Conservation (phyloP, 371 early-diverging fungal genomes). For the Rhizopus arrhizus region DNA sequence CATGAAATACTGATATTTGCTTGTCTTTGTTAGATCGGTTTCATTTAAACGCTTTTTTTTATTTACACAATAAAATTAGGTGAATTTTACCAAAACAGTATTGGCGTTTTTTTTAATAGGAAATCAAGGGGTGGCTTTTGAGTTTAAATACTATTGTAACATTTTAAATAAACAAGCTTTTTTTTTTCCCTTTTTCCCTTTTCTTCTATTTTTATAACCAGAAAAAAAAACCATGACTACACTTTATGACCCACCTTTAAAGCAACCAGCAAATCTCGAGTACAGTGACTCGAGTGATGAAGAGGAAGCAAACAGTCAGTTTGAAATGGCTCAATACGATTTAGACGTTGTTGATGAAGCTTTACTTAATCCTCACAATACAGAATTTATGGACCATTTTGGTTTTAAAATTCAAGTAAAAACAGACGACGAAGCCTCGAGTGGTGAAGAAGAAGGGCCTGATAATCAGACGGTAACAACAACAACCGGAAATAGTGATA, state of each 20-base stretch:
- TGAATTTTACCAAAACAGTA: neutral
- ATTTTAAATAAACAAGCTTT: neutral
- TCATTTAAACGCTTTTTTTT: slow-evolving; percentile 27
- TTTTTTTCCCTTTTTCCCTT: slow-evolving; percentile 2
- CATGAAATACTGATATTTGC: too few species aligned
- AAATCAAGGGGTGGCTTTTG: neutral
- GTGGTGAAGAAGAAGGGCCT: slow-evolving; percentile 11
- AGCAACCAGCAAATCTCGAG: neutral
- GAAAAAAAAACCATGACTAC: neutral
- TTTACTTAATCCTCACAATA: slow-evolving; percentile 35
- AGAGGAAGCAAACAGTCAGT: neutral
- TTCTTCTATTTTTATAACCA: neutral
- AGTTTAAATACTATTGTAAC: neutral
- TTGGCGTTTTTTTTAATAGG: neutral
- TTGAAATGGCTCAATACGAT: slow-evolving; percentile 37
- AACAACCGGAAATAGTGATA: slow-evolving; percentile 6
- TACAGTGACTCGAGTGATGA: slow-evolving; percentile 10
- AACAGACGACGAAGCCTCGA: slow-evolving; percentile 44
- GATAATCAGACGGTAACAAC: slow-evolving; percentile 7
- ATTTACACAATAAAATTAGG: neutral
- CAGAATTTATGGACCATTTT: slow-evolving; percentile 47
- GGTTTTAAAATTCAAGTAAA: slow-evolving; percentile 47
- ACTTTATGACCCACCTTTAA: slow-evolving; percentile 2
- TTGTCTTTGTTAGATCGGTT: slow-evolving; percentile 30
- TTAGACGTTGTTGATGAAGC: slow-evolving; percentile 51